Base-by-base conservation (phyloP, 352 stramenopile genomes). In the Phytophthora citricola region DNA sequence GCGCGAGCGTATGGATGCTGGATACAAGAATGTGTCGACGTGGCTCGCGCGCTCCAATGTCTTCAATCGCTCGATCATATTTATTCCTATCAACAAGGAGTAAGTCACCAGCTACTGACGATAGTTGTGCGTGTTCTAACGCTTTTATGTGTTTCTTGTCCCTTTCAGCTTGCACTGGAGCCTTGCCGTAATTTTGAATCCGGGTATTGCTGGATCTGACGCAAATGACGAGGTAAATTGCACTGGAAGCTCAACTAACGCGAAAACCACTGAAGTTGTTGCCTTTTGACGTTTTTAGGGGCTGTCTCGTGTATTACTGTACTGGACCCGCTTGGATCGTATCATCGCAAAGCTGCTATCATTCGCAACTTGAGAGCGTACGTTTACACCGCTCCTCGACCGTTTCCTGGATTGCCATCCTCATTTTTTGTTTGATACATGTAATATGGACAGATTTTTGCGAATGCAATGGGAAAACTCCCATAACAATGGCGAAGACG, bases 71-170 rank as follows among this genome's bases (percentile, higher is more conserved):
- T 85, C 77, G 1, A 65, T 95, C 34, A 84, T 95, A 69, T 93
- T 95, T 79, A 79, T 95, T 62, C 87, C 87, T 17, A 95, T 95
- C 71, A 94, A 95, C 73, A 91, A 92, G 53, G 75, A 92, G 87
- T 94, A 75, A 55, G 83, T 58, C 31, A n/a, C 41, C 26, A 26
- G 17, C 4, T 22, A 58, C 3, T 26, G 20, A n/a, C 29, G 8
- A 9, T 29, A 11, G 31, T 22, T 12, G 31, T 40, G 4, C 14
- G 17, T 71, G 12, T 56, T 20, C 59, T 74, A 58, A 63, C 52
- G 5, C 9, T 50, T 27, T 51, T 10, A 40, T 53, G 9, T 48
- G 12, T 11, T 58, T 4, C 41, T 40, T 66, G n/a, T 53, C 52
- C 14, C 62, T 36, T 34, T 43, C 24, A 95, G 87, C 49, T 65